These are phyloP conservation scores for Camelina laxa DNA, from an alignment of 345 rosid genomes.

Conservation along the genomic window DNA sequence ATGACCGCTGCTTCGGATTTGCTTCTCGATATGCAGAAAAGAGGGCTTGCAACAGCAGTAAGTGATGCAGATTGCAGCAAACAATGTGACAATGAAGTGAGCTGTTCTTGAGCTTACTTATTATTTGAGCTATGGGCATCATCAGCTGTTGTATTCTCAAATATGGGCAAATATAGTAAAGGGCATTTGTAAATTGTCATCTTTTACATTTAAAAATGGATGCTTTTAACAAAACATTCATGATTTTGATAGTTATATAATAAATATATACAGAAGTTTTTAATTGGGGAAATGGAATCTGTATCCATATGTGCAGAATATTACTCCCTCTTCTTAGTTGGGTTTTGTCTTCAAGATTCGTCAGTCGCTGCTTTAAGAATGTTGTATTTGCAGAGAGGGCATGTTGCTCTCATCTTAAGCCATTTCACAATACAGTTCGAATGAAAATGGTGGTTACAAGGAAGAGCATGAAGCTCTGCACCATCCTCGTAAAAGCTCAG, in stretches of 20 bases:
- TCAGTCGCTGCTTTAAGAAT: constrained; percentile 85
- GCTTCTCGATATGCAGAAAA: constrained; percentile 46
- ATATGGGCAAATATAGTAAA: not conserved
- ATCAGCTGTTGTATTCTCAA: not conserved
- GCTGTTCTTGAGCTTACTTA: constrained; percentile 12
- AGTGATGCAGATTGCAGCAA: constrained; percentile 25
- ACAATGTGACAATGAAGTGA: constrained; percentile 28
- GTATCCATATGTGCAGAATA: constrained; percentile 25
- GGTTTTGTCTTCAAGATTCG: constrained; percentile 50
- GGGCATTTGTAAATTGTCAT: constrained; percentile 2
- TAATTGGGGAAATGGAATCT: not conserved
- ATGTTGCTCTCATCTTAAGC: constrained; percentile 97
- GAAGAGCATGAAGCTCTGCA: constrained; percentile 82
- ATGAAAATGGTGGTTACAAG: constrained; percentile 96
- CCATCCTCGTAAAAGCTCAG: constrained; percentile 84
- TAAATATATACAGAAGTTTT: constrained; percentile 21
- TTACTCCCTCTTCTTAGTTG: constrained; percentile 1
- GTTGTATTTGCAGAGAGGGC: constrained; percentile 96
- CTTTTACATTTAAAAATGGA: constrained; percentile 19
- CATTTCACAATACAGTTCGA: constrained; percentile 83
- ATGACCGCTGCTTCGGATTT: constrained; percentile 41
- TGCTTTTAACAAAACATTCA: constrained; percentile 14
- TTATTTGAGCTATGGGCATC: not conserved
- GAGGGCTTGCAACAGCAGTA: constrained; percentile 39
- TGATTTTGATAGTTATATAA: constrained; percentile 17